Evolutionary conservation across 257 asterid species (phyloP).

Genomic region (Capsicum pubescens): DNA sequence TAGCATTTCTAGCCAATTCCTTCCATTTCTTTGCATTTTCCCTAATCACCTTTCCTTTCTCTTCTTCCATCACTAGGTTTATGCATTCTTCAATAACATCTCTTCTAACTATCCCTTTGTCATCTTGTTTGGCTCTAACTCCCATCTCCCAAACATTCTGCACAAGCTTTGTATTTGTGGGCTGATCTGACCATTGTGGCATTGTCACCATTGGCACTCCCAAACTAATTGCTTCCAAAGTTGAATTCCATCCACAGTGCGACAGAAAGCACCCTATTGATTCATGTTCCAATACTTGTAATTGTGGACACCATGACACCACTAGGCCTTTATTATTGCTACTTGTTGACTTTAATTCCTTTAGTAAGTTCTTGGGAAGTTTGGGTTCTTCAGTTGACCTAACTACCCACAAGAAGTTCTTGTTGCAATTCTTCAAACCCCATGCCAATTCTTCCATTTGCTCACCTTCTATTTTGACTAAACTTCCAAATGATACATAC

Average conservation of each 20-base stretch:
- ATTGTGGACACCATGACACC: slow-evolving; percentile 16
- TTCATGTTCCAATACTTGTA: slow-evolving; percentile 24
- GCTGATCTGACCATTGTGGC: slow-evolving; percentile 51
- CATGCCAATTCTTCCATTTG: slow-evolving; percentile 25
- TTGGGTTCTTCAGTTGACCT: slow-evolving; percentile 3
- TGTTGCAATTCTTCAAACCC: slow-evolving; percentile 6
- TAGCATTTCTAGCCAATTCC: slow-evolving; percentile 38
- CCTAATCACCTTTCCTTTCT: slow-evolving; percentile 38
- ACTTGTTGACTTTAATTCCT: background rate
- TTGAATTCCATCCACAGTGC: slow-evolving; percentile 70
- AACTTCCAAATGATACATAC: slow-evolving; percentile 26
- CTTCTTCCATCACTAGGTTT: slow-evolving; percentile 39
- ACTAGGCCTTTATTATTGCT: background rate
- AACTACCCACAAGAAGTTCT: slow-evolving; percentile 13
- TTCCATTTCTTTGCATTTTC: slow-evolving; percentile 47
- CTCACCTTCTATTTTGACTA: background rate
- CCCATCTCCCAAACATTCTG: slow-evolving; percentile 52
- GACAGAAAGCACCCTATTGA: slow-evolving; percentile 41
- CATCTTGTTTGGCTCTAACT: slow-evolving; percentile 39
- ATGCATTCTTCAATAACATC: slow-evolving; percentile 39
- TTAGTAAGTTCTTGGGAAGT: background rate
- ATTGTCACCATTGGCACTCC: slow-evolving; percentile 21
- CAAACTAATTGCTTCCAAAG: slow-evolving; percentile 47
- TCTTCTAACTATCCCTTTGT: slow-evolving; percentile 42
- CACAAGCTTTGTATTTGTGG: slow-evolving; percentile 48